phyloP scores from a whole-genome alignment of 306 rosid species.

The Pyrus betulifolia region DNA sequence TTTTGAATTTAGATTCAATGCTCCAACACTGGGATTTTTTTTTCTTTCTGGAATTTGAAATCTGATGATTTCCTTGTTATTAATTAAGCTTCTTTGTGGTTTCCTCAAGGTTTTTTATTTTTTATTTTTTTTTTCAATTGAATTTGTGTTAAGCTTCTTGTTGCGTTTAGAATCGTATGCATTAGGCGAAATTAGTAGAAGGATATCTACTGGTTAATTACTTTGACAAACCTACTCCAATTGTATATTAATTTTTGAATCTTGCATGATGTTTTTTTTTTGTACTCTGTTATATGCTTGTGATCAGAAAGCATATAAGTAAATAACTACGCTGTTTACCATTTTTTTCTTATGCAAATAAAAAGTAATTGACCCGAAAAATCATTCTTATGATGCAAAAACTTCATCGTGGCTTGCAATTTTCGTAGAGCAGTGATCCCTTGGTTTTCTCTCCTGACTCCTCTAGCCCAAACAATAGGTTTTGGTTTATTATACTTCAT shows the following conservation, averaged over 20 bases:
- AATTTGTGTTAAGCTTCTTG: background rate
- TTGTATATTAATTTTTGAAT: background rate
- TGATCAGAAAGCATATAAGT: background rate
- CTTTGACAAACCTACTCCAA: background rate
- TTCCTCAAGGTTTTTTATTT: background rate
- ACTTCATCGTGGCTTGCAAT: background rate
- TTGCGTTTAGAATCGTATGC: background rate
- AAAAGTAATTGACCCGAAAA: background rate
- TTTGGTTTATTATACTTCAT: background rate
- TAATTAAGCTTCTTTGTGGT: background rate
- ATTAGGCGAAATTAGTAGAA: background rate
- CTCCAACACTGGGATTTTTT: background rate
- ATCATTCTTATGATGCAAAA: background rate
- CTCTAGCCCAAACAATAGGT: slow-evolving; percentile 7
- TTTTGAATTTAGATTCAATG: background rate
- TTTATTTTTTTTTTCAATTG: background rate
- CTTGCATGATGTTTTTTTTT: background rate
- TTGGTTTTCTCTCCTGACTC: slow-evolving; percentile 11
- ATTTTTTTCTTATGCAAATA: background rate
- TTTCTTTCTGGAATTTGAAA: background rate
- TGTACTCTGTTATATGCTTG: background rate
- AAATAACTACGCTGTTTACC: background rate
- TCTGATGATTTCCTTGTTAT: background rate
- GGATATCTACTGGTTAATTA: background rate
- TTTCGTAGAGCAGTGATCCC: slow-evolving; percentile 5